phyloP scores from a whole-genome alignment of 495 filamentous ascomycete species.

The Talaromyces nanjingensis region DNA sequence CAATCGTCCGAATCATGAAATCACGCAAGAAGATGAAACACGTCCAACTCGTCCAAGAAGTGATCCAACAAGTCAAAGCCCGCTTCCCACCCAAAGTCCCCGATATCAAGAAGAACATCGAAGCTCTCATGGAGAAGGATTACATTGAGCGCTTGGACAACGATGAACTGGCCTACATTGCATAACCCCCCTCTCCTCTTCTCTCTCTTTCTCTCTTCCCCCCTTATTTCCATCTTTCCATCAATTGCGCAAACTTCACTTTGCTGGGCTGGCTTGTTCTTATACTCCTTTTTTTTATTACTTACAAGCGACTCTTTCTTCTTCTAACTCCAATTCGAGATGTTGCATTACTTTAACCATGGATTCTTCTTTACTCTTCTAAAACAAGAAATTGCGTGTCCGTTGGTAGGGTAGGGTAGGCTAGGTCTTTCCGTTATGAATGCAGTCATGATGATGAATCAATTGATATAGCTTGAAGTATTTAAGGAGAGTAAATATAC shows the following conservation, averaged over 20 bases:
- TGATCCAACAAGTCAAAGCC: conserved; percentile 87
- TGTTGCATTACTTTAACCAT: background rate
- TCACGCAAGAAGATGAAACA: conserved; percentile 98
- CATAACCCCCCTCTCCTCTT: conserved; percentile 32
- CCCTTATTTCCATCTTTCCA: background rate
- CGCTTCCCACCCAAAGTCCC: conserved; percentile 88
- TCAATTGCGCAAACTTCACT: background rate
- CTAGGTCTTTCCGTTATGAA: background rate
- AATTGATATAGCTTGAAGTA: background rate
- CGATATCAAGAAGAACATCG: conserved; percentile 99
- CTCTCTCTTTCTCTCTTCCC: background rate
- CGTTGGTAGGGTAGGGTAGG: background rate
- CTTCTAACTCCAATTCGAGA: background rate
- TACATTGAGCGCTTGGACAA: conserved; percentile 94
- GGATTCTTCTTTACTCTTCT: background rate
- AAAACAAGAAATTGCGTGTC: background rate
- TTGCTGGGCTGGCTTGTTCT: background rate
- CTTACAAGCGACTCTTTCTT: background rate
- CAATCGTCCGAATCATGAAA: conserved; percentile 99
- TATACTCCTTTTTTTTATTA: background rate
- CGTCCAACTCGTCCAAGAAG: conserved; percentile 83
- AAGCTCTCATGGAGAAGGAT: conserved; percentile 98
- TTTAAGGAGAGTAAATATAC: too few species aligned
- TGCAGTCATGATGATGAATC: background rate
- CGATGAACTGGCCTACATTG: conserved; percentile 88